Evolutionary conservation across 176 grass and related monocot species (phyloP).

Genomic region (Aechmea fasciata): DNA sequence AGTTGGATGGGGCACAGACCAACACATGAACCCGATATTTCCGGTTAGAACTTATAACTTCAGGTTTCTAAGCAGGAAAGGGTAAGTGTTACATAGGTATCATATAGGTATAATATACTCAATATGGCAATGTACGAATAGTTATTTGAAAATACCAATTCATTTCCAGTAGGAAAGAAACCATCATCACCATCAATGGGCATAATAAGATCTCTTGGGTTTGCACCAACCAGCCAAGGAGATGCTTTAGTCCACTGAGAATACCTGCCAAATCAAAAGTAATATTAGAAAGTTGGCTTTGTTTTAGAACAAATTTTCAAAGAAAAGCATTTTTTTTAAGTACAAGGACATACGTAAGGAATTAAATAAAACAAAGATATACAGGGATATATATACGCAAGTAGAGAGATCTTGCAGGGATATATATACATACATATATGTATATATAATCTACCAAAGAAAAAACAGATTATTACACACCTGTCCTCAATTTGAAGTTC

Average conservation of each 20-base stretch:
- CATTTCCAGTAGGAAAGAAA: conserved; percentile 94
- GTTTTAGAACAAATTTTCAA: background rate
- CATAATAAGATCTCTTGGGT: conserved; percentile 90
- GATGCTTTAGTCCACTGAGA: conserved; percentile 82
- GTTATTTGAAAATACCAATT: conserved; percentile 49
- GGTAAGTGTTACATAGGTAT: background rate
- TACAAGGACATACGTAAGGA: background rate
- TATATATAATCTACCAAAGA: conserved; percentile 11
- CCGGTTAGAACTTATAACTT: conserved; percentile 79
- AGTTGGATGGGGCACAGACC: conserved; percentile 96
- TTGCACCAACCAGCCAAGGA: conserved; percentile 67
- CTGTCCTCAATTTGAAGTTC: conserved; percentile 67
- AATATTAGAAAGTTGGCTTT: background rate
- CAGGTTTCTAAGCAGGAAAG: conserved; percentile 68
- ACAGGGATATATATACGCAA: background rate
- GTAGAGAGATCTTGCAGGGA: background rate
- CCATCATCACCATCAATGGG: conserved; percentile 92
- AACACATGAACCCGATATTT: conserved; percentile 92
- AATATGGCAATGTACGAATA: conserved; percentile 14
- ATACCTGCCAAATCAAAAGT: conserved; percentile 35
- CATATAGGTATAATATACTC: background rate
- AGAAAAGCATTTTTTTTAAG: background rate
- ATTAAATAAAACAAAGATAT: too few species aligned
- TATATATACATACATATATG: background rate
- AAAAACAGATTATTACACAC: conserved; percentile 43